These are phyloP conservation scores for Alisma plantagoaquatica DNA, from an alignment of 106 monocot species.

Conservation along the genomic window DNA sequence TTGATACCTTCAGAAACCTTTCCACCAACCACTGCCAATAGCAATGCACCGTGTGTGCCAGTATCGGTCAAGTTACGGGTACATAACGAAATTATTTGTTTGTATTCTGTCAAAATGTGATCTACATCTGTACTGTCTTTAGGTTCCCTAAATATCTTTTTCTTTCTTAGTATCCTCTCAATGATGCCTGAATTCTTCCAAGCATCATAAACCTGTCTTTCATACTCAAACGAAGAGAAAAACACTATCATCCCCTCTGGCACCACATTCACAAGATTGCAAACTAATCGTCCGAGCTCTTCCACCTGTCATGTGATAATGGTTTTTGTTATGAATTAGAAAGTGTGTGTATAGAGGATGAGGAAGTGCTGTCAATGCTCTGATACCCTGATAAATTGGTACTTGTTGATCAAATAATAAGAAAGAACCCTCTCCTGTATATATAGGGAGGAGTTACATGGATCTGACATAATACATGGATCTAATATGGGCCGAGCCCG, in stretches of 20 bases:
- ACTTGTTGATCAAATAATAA: not conserved
- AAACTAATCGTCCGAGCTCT: slow-evolving; percentile 79
- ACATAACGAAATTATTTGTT: slow-evolving; percentile 40
- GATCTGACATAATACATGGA: too few species aligned
- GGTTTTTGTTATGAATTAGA: too few species aligned
- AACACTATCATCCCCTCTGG: slow-evolving; percentile 92
- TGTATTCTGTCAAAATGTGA: slow-evolving; percentile 55
- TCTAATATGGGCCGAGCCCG: too few species aligned
- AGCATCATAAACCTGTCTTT: slow-evolving; percentile 58
- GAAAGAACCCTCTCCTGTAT: slow-evolving; percentile 8
- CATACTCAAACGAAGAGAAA: slow-evolving; percentile 95
- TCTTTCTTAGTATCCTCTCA: slow-evolving; percentile 71
- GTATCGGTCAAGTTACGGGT: slow-evolving; percentile 7
- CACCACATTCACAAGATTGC: slow-evolving; percentile 68
- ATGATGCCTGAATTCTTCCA: slow-evolving; percentile 74
- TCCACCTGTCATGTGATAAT: slow-evolving; percentile 84
- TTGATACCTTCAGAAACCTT: slow-evolving; percentile 98
- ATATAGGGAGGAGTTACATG: too few species aligned
- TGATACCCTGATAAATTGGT: too few species aligned
- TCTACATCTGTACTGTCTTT: slow-evolving; percentile 59
- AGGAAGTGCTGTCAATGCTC: too few species aligned
- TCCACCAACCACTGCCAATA: slow-evolving; percentile 91
- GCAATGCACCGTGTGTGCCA: slow-evolving; percentile 53
- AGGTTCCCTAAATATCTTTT: slow-evolving; percentile 78
- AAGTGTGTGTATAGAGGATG: too few species aligned